These are phyloP conservation scores for Metschnikowia gruessii DNA, from an alignment of 805 yeast species.

Conservation along the genomic window DNA sequence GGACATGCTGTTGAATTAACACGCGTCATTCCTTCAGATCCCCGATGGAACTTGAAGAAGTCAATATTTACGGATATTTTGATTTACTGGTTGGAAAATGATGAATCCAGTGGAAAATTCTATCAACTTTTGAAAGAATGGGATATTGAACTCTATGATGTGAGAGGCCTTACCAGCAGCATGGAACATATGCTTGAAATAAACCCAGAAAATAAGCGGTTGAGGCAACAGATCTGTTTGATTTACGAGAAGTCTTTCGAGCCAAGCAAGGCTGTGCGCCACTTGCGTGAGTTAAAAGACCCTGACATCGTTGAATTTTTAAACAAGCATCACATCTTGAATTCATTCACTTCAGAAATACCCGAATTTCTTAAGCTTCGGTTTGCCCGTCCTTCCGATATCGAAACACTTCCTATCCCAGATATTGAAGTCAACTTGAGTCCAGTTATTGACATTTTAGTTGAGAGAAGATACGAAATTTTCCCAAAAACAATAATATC, in stretches of 20 bases:
- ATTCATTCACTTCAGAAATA: conserved; percentile 45
- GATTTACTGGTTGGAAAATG: conserved; percentile 39
- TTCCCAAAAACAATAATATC: conserved; percentile 50
- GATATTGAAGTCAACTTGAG: conserved; percentile 38
- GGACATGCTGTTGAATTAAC: conserved; percentile 48
- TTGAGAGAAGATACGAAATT: conserved; percentile 64
- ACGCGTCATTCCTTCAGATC: conserved; percentile 51
- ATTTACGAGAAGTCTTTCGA: conserved; percentile 57
- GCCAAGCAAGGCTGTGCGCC: conserved; percentile 61
- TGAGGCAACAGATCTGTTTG: conserved; percentile 47
- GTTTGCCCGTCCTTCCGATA: conserved; percentile 33
- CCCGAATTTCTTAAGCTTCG: conserved; percentile 50
- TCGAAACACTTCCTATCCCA: conserved; percentile 40
- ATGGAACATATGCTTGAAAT: conserved; percentile 47
- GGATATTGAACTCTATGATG: conserved; percentile 55
- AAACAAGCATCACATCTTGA: conserved; percentile 59
- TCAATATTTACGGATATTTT: conserved; percentile 44
- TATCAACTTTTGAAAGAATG: conserved; percentile 48
- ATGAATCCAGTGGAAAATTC: conserved; percentile 29
- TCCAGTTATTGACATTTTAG: conserved; percentile 52
- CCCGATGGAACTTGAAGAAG: conserved; percentile 33
- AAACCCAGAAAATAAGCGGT: conserved; percentile 11
- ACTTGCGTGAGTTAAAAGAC: conserved; percentile 57
- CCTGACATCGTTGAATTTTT: conserved; percentile 54
- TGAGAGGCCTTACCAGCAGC: conserved; percentile 38